Percentiles rank a stretch among this genome's conserved stretches.
Evolutionary conservation across 2,329 filamentous ascomycete genomes (phyloP).

Genomic region (Cryphonectria nitschkei): DNA sequence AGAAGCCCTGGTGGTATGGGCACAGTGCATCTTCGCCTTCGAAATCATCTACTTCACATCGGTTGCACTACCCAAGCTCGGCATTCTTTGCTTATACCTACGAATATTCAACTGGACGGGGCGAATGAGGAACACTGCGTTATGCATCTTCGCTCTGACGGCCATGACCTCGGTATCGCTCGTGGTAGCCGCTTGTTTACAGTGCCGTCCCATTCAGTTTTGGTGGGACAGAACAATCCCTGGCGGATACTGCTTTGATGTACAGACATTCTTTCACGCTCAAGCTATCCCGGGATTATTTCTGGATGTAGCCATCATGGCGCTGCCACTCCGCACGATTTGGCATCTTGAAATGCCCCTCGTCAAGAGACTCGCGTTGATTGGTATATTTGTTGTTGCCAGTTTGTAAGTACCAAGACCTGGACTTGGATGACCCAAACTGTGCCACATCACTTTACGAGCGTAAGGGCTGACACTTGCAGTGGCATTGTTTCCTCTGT

Average conservation of each 20-base stretch:
- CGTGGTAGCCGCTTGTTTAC: slow-evolving; percentile 33
- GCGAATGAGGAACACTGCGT: slow-evolving; percentile 30
- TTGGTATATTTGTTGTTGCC: slow-evolving; percentile 35
- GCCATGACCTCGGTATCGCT: slow-evolving; percentile 33
- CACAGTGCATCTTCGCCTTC: slow-evolving; percentile 35
- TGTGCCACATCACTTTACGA: not conserved
- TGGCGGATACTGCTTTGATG: slow-evolving; percentile 42
- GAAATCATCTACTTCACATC: slow-evolving; percentile 37
- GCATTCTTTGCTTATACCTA: slow-evolving; percentile 38
- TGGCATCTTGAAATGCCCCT: slow-evolving; percentile 35
- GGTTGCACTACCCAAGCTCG: slow-evolving; percentile 36
- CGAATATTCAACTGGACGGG: slow-evolving; percentile 37
- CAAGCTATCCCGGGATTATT: slow-evolving; percentile 34
- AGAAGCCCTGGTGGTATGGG: slow-evolving; percentile 31
- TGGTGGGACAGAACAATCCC: slow-evolving; percentile 49
- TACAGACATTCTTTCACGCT: slow-evolving; percentile 35
- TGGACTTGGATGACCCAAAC: no score
- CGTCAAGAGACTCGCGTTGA: slow-evolving; percentile 34
- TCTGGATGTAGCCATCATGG: slow-evolving; percentile 36
- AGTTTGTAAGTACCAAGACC: slow-evolving; percentile 32
- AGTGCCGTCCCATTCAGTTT: slow-evolving; percentile 46
- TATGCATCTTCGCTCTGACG: slow-evolving; percentile 31
- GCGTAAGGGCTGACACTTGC: not conserved
- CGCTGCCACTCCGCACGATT: slow-evolving; percentile 35
- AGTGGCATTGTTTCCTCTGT: slow-evolving; percentile 34